Evolutionary conservation across 345 rosid genomes (phyloP).

Genomic region (Melaleuca quinquenervia): DNA sequence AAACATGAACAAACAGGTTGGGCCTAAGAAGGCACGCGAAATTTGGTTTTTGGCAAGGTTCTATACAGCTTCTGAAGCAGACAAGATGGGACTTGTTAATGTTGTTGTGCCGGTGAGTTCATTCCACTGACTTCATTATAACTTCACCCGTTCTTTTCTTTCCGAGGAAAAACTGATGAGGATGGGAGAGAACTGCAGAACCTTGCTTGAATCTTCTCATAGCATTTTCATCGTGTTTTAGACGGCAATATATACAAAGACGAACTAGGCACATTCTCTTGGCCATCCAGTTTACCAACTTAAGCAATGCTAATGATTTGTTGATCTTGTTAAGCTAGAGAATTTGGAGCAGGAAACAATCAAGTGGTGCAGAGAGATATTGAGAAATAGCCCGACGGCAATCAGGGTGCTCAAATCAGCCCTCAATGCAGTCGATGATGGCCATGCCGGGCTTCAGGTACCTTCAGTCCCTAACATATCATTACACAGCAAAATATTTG

Average conservation of each 20-base stretch:
- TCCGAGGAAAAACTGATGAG: neutral
- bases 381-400: conserved; percentile 89
- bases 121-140: neutral
- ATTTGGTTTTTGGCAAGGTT: conserved; percentile 93
- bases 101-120: conserved; percentile 69
- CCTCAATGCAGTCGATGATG: conserved; percentile 89
- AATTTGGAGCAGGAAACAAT: conserved; percentile 78
- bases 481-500: neutral
- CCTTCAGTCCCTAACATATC: neutral
- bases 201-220: neutral
- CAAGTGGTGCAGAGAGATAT: conserved; percentile 84
- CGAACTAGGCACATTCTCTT: neutral
- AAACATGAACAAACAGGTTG: conserved; percentile 32
- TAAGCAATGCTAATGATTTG: neutral
- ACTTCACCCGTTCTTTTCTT: neutral
- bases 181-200: neutral
- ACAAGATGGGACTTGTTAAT: conserved; percentile 91
- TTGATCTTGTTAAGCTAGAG: conserved; percentile 36
- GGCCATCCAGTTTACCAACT: neutral
- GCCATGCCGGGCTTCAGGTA: conserved; percentile 93
- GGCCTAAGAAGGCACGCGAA: conserved; percentile 91
- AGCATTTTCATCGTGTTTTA: neutral
- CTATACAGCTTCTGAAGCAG: conserved; percentile 83
- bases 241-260: neutral
- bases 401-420: conserved; percentile 84